A percentile compares a stretch with the other conserved stretches of the same genome.
phyloP scores from a whole-genome alignment of 441 rosid species.

The Erysimum cheiri region DNA sequence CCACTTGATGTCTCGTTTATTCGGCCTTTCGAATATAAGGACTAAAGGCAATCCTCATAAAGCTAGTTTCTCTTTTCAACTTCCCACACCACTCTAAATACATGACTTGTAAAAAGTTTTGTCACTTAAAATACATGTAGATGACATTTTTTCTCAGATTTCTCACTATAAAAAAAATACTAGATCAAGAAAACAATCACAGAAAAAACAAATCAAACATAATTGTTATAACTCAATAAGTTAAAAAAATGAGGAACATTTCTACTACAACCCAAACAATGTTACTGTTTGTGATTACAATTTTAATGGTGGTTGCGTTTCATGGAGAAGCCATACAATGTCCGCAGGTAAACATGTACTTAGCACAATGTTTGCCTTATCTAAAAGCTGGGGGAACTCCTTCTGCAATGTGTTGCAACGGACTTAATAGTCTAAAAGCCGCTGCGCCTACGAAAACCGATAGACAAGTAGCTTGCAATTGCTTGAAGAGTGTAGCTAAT shows the following conservation, averaged over 20 bases:
- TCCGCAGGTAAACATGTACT: constrained; percentile 35
- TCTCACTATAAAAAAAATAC: constrained; percentile 17
- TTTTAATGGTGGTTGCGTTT: not conserved
- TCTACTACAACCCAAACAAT: not conserved
- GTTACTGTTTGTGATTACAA: constrained; percentile 7
- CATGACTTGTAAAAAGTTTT: constrained; percentile 37
- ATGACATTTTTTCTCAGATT: not conserved
- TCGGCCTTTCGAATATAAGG: constrained; percentile 25
- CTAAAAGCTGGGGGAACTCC: constrained; percentile 33
- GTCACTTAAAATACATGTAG: constrained; percentile 33
- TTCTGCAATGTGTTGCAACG: constrained; percentile 20
- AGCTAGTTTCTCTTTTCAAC: not conserved
- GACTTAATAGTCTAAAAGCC: constrained; percentile 32
- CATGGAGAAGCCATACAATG: constrained; percentile 37
- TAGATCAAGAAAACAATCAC: not conserved
- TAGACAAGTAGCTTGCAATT: constrained; percentile 35
- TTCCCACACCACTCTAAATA: constrained; percentile 33
- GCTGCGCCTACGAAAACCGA: constrained; percentile 33
- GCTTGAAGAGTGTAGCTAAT: constrained; percentile 37
- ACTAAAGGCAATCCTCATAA: not conserved
- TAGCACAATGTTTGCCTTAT: constrained; percentile 38
- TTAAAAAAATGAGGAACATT: constrained; percentile 19
- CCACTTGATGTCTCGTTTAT: not conserved
- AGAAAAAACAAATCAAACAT: not conserved
- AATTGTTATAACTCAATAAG: not conserved